Conservation (phyloP, 352 stramenopile species). For the Pythium sp. region DNA sequence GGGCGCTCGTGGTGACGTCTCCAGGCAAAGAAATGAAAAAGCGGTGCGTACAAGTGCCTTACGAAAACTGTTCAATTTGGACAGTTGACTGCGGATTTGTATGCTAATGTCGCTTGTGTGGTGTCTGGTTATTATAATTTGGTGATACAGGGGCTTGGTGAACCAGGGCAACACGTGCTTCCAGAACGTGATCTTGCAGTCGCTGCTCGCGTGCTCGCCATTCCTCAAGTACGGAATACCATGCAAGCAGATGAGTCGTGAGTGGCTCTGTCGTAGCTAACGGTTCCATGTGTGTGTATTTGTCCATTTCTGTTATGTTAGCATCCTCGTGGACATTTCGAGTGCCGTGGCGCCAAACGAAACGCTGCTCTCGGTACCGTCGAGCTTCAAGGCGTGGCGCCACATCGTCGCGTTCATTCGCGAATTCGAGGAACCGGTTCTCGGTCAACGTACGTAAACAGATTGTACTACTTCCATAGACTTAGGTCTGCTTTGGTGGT, state of each 20-base stretch:
- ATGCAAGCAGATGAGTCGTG: too few species aligned
- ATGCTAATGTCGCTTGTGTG: not conserved
- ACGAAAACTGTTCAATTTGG: not conserved
- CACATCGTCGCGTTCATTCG: conserved; percentile 80
- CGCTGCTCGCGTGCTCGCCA: conserved; percentile 66
- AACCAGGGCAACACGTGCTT: conserved; percentile 89
- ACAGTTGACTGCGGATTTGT: not conserved
- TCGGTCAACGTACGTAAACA: conserved; percentile 47
- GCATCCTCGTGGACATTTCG: conserved; percentile 69
- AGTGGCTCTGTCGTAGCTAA: not conserved
- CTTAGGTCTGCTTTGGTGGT: not conserved
- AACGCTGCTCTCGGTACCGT: conserved; percentile 40
- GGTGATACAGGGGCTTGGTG: conserved; percentile 36
- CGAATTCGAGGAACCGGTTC: conserved; percentile 78
- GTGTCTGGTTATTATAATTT: conserved; percentile 20
- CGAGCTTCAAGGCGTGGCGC: conserved; percentile 66
- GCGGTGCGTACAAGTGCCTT: conserved; percentile 26
- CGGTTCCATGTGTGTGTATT: not conserved
- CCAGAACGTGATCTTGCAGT: conserved; percentile 88
- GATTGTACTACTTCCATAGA: too few species aligned
- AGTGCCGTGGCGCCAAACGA: conserved; percentile 34
- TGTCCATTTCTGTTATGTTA: conserved; percentile 13
- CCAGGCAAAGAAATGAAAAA: conserved; percentile 83
- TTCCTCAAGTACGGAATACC: conserved; percentile 52
- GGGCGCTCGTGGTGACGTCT: conserved; percentile 48